phyloP scores from a whole-genome alignment of 2,329 filamentous ascomycete genomes.

The Sporothrix globosa region DNA sequence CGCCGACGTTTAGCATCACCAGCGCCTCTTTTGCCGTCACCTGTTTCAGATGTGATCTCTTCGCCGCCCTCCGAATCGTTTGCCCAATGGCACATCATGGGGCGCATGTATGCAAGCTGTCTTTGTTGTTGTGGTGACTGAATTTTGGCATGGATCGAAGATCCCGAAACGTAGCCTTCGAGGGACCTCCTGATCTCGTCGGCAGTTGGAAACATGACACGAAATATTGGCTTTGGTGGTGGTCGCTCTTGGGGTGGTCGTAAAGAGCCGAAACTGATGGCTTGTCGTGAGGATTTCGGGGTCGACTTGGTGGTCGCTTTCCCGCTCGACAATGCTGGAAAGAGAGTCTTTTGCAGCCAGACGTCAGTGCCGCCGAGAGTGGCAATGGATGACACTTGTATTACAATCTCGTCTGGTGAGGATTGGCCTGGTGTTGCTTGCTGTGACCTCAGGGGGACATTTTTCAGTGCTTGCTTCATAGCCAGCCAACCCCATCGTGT shows the following conservation, averaged over 20 bases:
- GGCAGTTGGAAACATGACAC: slow-evolving; percentile 78
- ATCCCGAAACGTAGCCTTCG: slow-evolving; percentile 76
- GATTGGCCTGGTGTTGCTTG: neutral
- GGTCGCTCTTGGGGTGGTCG: slow-evolving; percentile 19
- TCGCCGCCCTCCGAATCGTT: slow-evolving; percentile 55
- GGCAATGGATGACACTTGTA: slow-evolving; percentile 80
- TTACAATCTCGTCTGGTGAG: slow-evolving; percentile 54
- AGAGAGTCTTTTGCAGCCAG: slow-evolving; percentile 71
- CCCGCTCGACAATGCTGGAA: slow-evolving; percentile 52
- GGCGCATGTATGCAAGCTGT: slow-evolving; percentile 72
- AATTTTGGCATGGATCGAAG: slow-evolving; percentile 80
- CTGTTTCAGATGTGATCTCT: neutral
- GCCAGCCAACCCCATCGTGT: slow-evolving; percentile 77
- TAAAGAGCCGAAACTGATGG: neutral
- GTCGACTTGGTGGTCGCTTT: slow-evolving; percentile 35
- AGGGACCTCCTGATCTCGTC: slow-evolving; percentile 76
- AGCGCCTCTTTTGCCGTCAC: slow-evolving; percentile 48
- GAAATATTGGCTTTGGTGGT: slow-evolving; percentile 56
- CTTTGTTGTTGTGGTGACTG: slow-evolving; percentile 70
- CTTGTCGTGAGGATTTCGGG: neutral
- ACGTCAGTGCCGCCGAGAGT: slow-evolving; percentile 70
- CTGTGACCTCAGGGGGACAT: slow-evolving; percentile 52
- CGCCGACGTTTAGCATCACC: slow-evolving; percentile 57
- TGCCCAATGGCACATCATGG: slow-evolving; percentile 75
- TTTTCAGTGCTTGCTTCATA: slow-evolving; percentile 61